Conservation (phyloP, 495 filamentous ascomycete genomes). For the Annulohypoxylon moriforme region DNA sequence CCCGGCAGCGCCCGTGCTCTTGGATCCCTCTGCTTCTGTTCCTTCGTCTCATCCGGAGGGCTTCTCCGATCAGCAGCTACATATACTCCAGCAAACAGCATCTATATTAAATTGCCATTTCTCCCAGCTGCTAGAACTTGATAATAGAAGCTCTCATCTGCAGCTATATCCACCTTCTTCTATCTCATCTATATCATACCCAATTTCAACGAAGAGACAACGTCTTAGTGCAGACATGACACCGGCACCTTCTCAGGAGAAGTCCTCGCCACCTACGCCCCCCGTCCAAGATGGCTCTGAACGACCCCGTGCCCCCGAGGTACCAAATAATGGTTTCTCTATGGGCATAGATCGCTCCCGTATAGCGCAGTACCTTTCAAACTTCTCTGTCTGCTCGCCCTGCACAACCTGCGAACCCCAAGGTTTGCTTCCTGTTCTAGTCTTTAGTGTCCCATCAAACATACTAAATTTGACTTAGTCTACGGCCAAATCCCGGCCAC, state of each 20-base stretch:
- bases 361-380: constrained; percentile 53
- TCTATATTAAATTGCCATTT: constrained; percentile 47
- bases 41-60: constrained; percentile 45
- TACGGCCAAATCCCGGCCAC: constrained; percentile 49
- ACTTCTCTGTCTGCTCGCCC: constrained; percentile 53
- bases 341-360: constrained; percentile 51
- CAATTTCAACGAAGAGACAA: constrained; percentile 49
- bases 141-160: constrained; percentile 44
- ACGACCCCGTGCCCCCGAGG: constrained; percentile 36
- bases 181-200: constrained; percentile 35
- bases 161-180: constrained; percentile 37
- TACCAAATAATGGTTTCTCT: constrained; percentile 37
- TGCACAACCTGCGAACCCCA: constrained; percentile 55
- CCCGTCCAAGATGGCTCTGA: constrained; percentile 41
- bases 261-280: constrained; percentile 46
- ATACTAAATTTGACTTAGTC: constrained; percentile 47
- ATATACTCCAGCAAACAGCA: constrained; percentile 55
- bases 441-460: constrained; percentile 7
- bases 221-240: constrained; percentile 50
- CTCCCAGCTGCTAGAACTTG: constrained; percentile 43
- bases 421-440: constrained; percentile 45
- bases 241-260: constrained; percentile 51
- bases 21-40: constrained; percentile 47
- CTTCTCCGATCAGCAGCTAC: constrained; percentile 51
- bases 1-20: constrained; percentile 53